A percentile compares a stretch with the other conserved stretches of the same genome.
Conservation (phyloP, 2,329 filamentous ascomycete genomes). For the Trichophyton schoenleinii region DNA sequence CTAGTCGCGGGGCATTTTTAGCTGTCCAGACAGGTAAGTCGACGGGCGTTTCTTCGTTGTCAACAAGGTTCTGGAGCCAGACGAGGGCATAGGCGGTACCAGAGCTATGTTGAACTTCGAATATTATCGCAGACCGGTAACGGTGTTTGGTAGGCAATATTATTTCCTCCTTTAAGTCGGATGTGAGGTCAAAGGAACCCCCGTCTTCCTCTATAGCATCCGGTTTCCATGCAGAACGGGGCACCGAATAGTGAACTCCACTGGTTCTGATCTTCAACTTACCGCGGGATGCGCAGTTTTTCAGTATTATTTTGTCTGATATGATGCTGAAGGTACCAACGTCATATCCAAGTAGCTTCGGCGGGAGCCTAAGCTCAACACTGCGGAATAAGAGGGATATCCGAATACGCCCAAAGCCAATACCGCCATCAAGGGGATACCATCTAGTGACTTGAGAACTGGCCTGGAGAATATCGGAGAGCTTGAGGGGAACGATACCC, state of each 20-base stretch:
- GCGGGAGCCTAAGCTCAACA: slow-evolving; percentile 74
- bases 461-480: slow-evolving; percentile 78
- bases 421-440: slow-evolving; percentile 93
- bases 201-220: slow-evolving; percentile 44
- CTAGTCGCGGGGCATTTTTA: slow-evolving; percentile 58
- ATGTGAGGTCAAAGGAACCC: slow-evolving; percentile 46
- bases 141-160: slow-evolving; percentile 80
- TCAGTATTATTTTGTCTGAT: slow-evolving; percentile 55
- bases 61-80: slow-evolving; percentile 75
- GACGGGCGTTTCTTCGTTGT: slow-evolving; percentile 64
- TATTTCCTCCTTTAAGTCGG: slow-evolving; percentile 42
- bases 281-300: slow-evolving; percentile 47
- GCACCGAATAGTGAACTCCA: slow-evolving; percentile 62
- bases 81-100: slow-evolving; percentile 64
- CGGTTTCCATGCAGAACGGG: slow-evolving; percentile 46
- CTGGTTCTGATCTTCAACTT: slow-evolving; percentile 73
- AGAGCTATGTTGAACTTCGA: slow-evolving; percentile 71
- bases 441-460: slow-evolving; percentile 77
- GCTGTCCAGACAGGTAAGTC: slow-evolving; percentile 89
- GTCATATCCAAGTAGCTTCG: slow-evolving; percentile 79
- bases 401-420: slow-evolving; percentile 79
- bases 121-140: slow-evolving; percentile 77
- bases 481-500: slow-evolving; percentile 75
- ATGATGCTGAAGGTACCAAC: slow-evolving; percentile 87
- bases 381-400: slow-evolving; percentile 85